phyloP scores from a whole-genome alignment of 331 rosid species.

The Cucumis variabilis region DNA sequence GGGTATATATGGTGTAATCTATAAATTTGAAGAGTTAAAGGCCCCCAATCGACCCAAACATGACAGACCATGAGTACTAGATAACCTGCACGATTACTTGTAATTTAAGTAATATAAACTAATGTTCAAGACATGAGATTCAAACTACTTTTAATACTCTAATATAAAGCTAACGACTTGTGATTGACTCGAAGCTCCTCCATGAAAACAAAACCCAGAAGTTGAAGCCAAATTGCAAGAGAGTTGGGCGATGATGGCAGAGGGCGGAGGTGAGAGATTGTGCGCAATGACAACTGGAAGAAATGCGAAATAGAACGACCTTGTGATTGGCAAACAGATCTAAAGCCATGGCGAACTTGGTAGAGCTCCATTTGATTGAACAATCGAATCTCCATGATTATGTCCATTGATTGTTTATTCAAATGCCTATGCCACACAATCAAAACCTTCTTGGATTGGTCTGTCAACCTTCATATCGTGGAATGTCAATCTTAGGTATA shows the following conservation, averaged over 20 bases:
- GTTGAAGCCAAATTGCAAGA: too few species aligned
- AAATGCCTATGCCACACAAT: conserved; percentile 34
- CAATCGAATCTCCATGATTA: conserved; percentile 40
- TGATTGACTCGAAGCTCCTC: too few species aligned
- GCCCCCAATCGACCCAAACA: conserved; percentile 98
- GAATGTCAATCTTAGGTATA: conserved; percentile 36
- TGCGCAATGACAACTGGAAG: too few species aligned
- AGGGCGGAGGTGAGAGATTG: too few species aligned
- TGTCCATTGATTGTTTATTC: conserved; percentile 40
- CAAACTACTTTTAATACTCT: neutral
- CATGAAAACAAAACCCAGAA: too few species aligned
- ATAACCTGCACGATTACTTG: conserved; percentile 65
- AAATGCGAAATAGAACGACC: too few species aligned
- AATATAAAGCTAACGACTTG: neutral
- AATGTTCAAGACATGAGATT: neutral
- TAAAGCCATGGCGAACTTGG: too few species aligned
- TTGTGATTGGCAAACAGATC: too few species aligned
- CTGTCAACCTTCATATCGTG: too few species aligned
- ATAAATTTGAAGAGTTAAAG: conserved; percentile 86
- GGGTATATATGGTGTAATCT: conserved; percentile 51
- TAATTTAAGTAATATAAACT: conserved; percentile 29
- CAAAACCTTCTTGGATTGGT: conserved; percentile 37
- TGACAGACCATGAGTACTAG: conserved; percentile 95
- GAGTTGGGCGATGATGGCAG: too few species aligned
- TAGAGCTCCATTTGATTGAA: conserved; percentile 49